Evolutionary conservation across 345 rosid genomes (phyloP).

Genomic region (Populus ilicifolia): DNA sequence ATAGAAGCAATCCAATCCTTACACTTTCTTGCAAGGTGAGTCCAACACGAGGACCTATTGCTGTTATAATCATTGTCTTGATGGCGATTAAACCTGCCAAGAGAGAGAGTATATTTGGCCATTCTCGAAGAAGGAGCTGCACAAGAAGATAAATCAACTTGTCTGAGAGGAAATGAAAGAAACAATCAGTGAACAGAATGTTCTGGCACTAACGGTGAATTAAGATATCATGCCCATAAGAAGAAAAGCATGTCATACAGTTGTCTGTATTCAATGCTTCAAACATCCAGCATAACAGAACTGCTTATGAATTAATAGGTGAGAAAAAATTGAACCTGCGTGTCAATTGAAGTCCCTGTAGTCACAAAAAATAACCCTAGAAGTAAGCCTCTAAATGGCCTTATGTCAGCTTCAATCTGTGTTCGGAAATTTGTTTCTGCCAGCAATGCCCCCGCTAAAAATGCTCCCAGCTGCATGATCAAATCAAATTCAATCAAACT

Average conservation of each 20-base stretch:
- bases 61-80: slow-evolving; percentile 83
- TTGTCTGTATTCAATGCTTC: too few species aligned
- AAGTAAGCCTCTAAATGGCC: slow-evolving; percentile 95
- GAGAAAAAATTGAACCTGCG: slow-evolving; percentile 47
- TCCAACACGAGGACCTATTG: slow-evolving; percentile 93
- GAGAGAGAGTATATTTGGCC: slow-evolving; percentile 93
- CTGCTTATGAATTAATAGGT: not conserved
- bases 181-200: not conserved
- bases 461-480: slow-evolving; percentile 84
- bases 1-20: slow-evolving; percentile 82
- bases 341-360: slow-evolving; percentile 94
- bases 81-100: slow-evolving; percentile 82
- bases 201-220: not conserved
- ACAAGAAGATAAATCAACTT: slow-evolving; percentile 10
- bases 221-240: not conserved
- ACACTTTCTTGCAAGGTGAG: slow-evolving; percentile 84
- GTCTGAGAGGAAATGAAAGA: slow-evolving; percentile 6
- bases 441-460: slow-evolving; percentile 89
- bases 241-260: too few species aligned
- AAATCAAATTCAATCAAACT: slow-evolving; percentile 10
- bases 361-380: slow-evolving; percentile 94
- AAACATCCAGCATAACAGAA: not conserved
- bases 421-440: slow-evolving; percentile 96
- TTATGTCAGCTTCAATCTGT: slow-evolving; percentile 97
- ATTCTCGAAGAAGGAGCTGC: slow-evolving; percentile 83